Conservation (phyloP, 768 basidiomycete species). For the Suillus ampliporus region DNA sequence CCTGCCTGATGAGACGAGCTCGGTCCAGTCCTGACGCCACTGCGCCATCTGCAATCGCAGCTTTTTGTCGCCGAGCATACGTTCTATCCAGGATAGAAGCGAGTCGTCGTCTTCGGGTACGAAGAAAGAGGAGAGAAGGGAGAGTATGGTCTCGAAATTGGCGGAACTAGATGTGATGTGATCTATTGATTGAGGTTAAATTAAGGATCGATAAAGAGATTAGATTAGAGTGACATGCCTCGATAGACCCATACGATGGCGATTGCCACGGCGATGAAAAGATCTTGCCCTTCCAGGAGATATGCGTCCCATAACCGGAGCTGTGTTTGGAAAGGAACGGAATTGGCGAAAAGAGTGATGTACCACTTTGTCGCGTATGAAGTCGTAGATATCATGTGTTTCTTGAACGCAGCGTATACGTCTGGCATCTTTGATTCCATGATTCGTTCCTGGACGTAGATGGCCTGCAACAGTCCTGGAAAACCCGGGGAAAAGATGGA, state of each 20-base stretch:
- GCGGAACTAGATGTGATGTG: conserved; percentile 81
- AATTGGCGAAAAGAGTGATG: conserved; percentile 95
- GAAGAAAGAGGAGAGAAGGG: conserved; percentile 92
- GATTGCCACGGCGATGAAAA: conserved; percentile 84
- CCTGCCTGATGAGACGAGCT: conserved; percentile 66
- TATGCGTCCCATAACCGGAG: conserved; percentile 95
- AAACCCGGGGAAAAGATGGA: conserved; percentile 92
- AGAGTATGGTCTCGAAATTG: conserved; percentile 90
- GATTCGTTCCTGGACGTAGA: conserved; percentile 93
- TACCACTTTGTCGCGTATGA: conserved; percentile 99
- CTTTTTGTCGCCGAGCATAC: conserved; percentile 63
- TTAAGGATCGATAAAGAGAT: neutral
- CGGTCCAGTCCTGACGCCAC: conserved; percentile 86
- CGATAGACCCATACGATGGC: conserved; percentile 92
- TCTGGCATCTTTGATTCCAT: conserved; percentile 88
- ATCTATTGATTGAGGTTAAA: conserved; percentile 51
- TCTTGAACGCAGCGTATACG: conserved; percentile 85
- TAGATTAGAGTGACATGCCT: conserved; percentile 53
- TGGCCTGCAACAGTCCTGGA: conserved; percentile 93
- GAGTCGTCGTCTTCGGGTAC: conserved; percentile 89
- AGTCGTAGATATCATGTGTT: conserved; percentile 90
- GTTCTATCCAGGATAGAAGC: conserved; percentile 81
- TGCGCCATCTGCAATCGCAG: conserved; percentile 67
- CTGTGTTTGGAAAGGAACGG: conserved; percentile 94
- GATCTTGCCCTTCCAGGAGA: conserved; percentile 86